Evolutionary conservation across 441 rosid genomes (phyloP).

Genomic region (Populus hybrid): DNA sequence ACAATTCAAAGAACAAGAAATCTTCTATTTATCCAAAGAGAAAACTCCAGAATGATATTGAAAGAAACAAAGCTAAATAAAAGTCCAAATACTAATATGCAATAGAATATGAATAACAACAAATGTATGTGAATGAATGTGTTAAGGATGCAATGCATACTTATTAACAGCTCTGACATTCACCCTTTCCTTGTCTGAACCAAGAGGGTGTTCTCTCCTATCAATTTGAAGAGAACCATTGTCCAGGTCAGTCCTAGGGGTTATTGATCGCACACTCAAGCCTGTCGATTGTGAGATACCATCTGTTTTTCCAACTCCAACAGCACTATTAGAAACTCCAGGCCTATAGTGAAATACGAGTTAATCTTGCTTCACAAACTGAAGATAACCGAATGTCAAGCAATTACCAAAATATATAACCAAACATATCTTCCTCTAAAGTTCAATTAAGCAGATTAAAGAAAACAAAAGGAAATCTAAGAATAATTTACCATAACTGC

Average conservation of each 20-base stretch:
- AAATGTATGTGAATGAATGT: not conserved
- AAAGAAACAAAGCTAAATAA: not conserved
- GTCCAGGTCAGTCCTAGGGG: constrained; percentile 63
- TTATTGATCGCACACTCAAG: constrained; percentile 57
- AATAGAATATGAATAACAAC: not conserved
- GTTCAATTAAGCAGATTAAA: constrained; percentile 1
- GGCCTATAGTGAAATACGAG: constrained; percentile 48
- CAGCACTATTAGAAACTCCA: constrained; percentile 64
- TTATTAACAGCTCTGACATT: constrained; percentile 72
- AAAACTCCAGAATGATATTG: not conserved
- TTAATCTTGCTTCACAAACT: constrained; percentile 15
- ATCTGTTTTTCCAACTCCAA: constrained; percentile 72
- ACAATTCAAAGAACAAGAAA: not conserved
- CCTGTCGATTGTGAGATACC: constrained; percentile 54
- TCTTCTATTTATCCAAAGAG: not conserved
- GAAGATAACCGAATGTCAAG: constrained; percentile 7
- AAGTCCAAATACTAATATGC: no score
- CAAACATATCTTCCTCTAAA: not conserved
- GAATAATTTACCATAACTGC: not conserved
- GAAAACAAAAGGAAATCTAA: constrained; percentile 1
- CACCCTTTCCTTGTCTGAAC: constrained; percentile 78
- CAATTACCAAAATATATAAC: not conserved
- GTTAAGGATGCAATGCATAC: constrained; percentile 44
- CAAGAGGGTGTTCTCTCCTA: constrained; percentile 70
- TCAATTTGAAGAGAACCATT: constrained; percentile 58